Conservation (phyloP, 164 flowering plant species). For the Tinospora cordifolia region DNA sequence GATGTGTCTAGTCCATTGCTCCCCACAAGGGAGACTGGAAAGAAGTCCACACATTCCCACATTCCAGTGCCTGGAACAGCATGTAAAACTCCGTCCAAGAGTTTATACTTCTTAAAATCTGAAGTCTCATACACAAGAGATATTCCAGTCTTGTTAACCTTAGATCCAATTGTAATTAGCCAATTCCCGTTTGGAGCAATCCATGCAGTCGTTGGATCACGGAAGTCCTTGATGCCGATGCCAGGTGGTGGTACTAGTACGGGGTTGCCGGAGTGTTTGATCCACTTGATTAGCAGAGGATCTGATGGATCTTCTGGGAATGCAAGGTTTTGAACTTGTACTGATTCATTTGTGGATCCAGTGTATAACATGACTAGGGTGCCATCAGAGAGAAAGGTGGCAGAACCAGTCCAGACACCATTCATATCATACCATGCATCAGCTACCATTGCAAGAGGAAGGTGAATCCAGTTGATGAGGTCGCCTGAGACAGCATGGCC, state of each 20-base stretch:
- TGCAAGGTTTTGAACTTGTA: slow-evolving; percentile 73
- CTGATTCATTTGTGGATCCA: slow-evolving; percentile 53
- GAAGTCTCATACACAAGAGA: slow-evolving; percentile 55
- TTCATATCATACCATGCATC: slow-evolving; percentile 73
- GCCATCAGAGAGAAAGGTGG: slow-evolving; percentile 67
- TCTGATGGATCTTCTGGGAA: slow-evolving; percentile 59
- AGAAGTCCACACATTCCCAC: slow-evolving; percentile 97
- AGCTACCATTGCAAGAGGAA: slow-evolving; percentile 66
- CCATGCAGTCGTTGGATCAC: slow-evolving; percentile 93
- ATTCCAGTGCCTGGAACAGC: slow-evolving; percentile 67
- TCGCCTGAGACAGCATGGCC: slow-evolving; percentile 81
- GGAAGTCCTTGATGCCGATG: slow-evolving; percentile 47
- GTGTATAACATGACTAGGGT: slow-evolving; percentile 67
- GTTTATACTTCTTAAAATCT: slow-evolving; percentile 49
- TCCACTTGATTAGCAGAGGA: slow-evolving; percentile 74
- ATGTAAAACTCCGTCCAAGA: slow-evolving; percentile 37
- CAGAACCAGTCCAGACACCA: slow-evolving; percentile 92
- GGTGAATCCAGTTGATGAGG: slow-evolving; percentile 70
- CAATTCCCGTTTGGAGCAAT: slow-evolving; percentile 47
- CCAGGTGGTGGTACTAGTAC: slow-evolving; percentile 71
- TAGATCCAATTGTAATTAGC: slow-evolving; percentile 66
- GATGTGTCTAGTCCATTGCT: slow-evolving; percentile 61
- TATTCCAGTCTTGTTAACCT: slow-evolving; percentile 47
- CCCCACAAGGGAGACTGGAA: slow-evolving; percentile 43
- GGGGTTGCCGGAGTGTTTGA: slow-evolving; percentile 64